Conservation (phyloP, 1,284 basidiomycete species). For the Coniophora puteana region DNA sequence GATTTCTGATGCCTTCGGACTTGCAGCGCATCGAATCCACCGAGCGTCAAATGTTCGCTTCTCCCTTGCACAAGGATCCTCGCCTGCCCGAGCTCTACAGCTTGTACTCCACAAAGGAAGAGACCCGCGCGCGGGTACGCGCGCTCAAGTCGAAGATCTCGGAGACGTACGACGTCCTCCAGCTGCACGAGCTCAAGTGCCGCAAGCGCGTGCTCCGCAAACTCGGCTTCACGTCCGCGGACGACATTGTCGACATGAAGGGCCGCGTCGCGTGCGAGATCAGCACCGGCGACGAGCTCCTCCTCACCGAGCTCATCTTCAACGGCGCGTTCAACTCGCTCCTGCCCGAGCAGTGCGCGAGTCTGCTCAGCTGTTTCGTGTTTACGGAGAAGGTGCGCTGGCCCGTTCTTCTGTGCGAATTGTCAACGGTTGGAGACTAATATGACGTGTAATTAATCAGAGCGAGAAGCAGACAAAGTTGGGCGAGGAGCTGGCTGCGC, state of each 20-base stretch:
- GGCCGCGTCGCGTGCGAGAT: constrained; percentile 99
- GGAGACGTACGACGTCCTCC: constrained; percentile 88
- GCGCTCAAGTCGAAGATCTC: constrained; percentile 82
- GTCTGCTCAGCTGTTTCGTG: constrained; percentile 93
- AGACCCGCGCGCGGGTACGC: constrained; percentile 67
- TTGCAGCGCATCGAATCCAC: constrained; percentile 84
- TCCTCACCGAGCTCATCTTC: constrained; percentile 97
- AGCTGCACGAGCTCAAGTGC: constrained; percentile 95
- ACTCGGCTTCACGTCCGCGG: constrained; percentile 83
- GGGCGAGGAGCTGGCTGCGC: constrained; percentile 90
- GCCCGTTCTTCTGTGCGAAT: background rate
- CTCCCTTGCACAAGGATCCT: constrained; percentile 72
- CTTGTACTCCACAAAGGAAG: constrained; percentile 76
- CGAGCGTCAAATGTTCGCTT: constrained; percentile 78
- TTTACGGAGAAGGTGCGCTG: constrained; percentile 89
- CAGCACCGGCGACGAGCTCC: constrained; percentile 92
- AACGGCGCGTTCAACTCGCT: constrained; percentile 94
- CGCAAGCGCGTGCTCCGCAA: constrained; percentile 93
- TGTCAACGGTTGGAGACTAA: background rate
- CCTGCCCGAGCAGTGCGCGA: constrained; percentile 89
- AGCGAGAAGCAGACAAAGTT: constrained; percentile 86
- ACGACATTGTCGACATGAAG: constrained; percentile 97
- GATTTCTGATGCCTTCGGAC: background rate
- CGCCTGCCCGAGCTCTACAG: constrained; percentile 79
- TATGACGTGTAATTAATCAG: constrained; percentile 42